A percentile compares a stretch with the other conserved stretches of the same genome.
phyloP scores from a whole-genome alignment of 148 eudicot genomes.

The Drosera capensis region DNA sequence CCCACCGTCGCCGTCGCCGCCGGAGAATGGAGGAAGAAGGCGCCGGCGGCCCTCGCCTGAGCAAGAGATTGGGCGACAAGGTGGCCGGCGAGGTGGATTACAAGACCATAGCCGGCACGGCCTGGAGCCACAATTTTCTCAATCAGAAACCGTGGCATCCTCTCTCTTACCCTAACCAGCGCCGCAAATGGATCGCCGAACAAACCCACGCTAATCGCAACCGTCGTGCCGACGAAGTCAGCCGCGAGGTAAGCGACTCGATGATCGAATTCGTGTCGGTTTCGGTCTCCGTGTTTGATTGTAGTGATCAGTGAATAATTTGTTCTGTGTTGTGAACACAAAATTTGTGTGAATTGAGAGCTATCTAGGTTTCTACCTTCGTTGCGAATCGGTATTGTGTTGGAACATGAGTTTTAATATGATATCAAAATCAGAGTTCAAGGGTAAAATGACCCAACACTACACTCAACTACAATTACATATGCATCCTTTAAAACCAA shows the following conservation, averaged over 20 bases:
- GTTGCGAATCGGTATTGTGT: no score
- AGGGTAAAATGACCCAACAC: no score
- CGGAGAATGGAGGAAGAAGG: constrained; percentile 63
- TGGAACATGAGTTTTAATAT: no score
- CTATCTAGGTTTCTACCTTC: no score
- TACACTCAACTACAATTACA: no score
- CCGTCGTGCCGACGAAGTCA: constrained; percentile 66
- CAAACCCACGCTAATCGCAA: constrained; percentile 72
- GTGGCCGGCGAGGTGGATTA: constrained; percentile 86
- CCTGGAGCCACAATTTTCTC: constrained; percentile 80
- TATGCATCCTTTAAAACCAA: no score
- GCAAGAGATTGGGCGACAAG: constrained; percentile 69
- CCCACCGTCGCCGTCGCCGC: no score
- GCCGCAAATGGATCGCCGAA: constrained; percentile 99
- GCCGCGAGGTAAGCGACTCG: constrained; percentile 70
- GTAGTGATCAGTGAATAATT: no score
- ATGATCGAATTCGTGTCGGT: neutral
- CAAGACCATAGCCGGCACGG: constrained; percentile 73
- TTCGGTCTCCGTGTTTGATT: neutral
- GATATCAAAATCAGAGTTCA: no score
- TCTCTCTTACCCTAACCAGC: constrained; percentile 94
- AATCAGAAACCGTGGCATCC: constrained; percentile 99
- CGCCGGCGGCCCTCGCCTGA: constrained; percentile 34
- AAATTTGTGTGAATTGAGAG: no score
- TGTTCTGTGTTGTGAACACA: no score